phyloP scores from a whole-genome alignment of 805 yeast species.

The Kluyveromyces starmeri region DNA sequence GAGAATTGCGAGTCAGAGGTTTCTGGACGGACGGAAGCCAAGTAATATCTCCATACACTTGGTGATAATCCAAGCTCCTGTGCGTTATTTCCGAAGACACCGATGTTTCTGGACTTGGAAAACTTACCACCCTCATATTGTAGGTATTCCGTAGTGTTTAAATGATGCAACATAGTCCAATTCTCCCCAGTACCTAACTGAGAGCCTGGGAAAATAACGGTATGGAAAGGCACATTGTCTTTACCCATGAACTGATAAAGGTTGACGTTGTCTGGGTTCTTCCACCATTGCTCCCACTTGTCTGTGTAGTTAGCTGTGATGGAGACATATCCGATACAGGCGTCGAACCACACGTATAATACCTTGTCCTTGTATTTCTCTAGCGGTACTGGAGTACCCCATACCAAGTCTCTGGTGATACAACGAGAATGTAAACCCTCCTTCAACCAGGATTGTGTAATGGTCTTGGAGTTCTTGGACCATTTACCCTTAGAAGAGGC shows the following conservation, averaged over 20 bases:
- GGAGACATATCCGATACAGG: conserved; percentile 92
- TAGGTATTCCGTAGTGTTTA: conserved; percentile 90
- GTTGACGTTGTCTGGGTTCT: conserved; percentile 76
- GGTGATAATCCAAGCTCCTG: conserved; percentile 85
- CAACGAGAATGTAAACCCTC: conserved; percentile 92
- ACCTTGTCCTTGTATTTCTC: conserved; percentile 83
- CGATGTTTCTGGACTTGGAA: conserved; percentile 95
- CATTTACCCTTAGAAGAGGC: conserved; percentile 70
- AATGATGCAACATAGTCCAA: conserved; percentile 88
- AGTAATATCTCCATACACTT: conserved; percentile 95
- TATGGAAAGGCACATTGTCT: conserved; percentile 97
- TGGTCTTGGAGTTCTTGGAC: conserved; percentile 85
- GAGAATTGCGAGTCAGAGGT: conserved; percentile 93
- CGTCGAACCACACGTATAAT: conserved; percentile 98
- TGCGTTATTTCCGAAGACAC: conserved; percentile 97
- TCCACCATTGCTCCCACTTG: conserved; percentile 91
- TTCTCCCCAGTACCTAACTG: conserved; percentile 78
- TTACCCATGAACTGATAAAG: conserved; percentile 98
- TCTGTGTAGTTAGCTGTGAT: conserved; percentile 88
- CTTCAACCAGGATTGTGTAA: conserved; percentile 87
- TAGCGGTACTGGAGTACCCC: conserved; percentile 99
- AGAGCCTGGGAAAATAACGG: conserved; percentile 94
- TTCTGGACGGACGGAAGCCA: conserved; percentile 91
- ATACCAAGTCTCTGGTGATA: conserved; percentile 90
- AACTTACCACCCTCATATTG: conserved; percentile 98